Evolutionary conservation across 1,139 yeast genomes (phyloP).

Genomic region (Saccharomyces pastorianus): DNA sequence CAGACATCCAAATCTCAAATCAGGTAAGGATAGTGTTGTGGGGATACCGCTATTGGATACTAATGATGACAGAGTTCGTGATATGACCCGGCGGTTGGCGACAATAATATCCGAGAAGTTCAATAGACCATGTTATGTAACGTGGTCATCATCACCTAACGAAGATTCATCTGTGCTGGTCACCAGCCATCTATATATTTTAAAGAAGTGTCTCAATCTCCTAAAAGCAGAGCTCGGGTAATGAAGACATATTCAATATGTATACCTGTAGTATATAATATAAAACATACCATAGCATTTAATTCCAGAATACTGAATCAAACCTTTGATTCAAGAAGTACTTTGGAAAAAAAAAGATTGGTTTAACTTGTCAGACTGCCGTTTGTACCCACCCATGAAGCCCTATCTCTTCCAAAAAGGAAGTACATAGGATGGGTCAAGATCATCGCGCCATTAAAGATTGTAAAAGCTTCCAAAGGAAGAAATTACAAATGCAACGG

Average conservation of each 20-base stretch:
- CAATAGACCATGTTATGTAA: slow-evolving; percentile 25
- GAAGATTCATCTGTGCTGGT: slow-evolving; percentile 6
- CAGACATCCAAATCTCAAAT: not conserved
- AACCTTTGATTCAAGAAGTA: slow-evolving; percentile 15
- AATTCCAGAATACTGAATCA: slow-evolving; percentile 6
- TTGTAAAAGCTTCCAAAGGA: slow-evolving; percentile 4
- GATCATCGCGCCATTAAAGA: slow-evolving; percentile 94
- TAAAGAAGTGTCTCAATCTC: slow-evolving; percentile 16
- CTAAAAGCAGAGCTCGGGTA: slow-evolving; percentile 1
- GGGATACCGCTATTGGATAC: slow-evolving; percentile 24
- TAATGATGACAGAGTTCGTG: slow-evolving; percentile 22
- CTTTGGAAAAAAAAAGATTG: slow-evolving; percentile 15
- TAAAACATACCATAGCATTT: not conserved
- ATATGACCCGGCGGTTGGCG: slow-evolving; percentile 24
- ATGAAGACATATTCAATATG: not conserved
- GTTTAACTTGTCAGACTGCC: slow-evolving; percentile 96
- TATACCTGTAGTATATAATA: no score
- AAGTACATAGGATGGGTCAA: slow-evolving; percentile 85
- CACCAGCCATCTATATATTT: slow-evolving; percentile 18
- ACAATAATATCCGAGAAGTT: slow-evolving; percentile 21
- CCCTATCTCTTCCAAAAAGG: slow-evolving; percentile 54
- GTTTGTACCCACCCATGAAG: slow-evolving; percentile 84
- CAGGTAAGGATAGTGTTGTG: slow-evolving; percentile 13
- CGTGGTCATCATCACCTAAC: slow-evolving; percentile 14
- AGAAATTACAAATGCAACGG: slow-evolving; percentile 24